Percentiles rank a stretch among this genome's conserved stretches.
These are phyloP conservation scores for Juncus inflexus DNA, from an alignment of 176 grass and related monocot species.

Conservation along the genomic window DNA sequence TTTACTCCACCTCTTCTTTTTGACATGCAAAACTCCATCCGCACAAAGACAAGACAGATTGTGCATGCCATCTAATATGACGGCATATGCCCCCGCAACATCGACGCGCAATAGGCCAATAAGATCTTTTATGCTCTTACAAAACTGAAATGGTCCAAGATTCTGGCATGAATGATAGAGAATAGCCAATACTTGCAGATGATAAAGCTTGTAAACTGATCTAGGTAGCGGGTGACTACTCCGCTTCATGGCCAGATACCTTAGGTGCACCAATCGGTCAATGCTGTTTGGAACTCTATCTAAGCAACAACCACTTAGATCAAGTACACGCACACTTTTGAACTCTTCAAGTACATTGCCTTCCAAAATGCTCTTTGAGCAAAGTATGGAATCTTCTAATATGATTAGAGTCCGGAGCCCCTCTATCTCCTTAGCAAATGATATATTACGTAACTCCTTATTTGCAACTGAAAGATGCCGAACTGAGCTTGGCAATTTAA, in stretches of 20 bases:
- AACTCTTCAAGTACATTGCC: neutral
- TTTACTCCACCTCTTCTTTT: neutral
- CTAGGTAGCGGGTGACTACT: too few species aligned
- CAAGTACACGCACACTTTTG: neutral
- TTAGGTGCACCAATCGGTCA: conserved; percentile 1
- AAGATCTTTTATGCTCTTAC: neutral
- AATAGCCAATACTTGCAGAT: too few species aligned
- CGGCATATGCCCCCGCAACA: neutral
- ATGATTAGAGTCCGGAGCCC: neutral
- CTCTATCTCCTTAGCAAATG: too few species aligned
- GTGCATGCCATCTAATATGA: neutral
- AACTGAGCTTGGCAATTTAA: conserved; percentile 28
- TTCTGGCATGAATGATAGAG: neutral
- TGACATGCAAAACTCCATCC: neutral
- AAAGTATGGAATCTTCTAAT: too few species aligned
- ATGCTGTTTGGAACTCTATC: neutral
- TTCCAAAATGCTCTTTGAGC: neutral
- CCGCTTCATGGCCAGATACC: conserved; percentile 3
- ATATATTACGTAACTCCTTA: too few species aligned
- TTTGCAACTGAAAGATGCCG: neutral
- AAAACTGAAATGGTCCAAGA: neutral
- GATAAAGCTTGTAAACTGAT: too few species aligned
- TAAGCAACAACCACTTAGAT: conserved; percentile 3
- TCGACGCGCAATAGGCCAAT: neutral
- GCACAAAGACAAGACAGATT: neutral